Base-by-base conservation (phyloP, 306 rosid genomes). In the Pueraria montana region DNA sequence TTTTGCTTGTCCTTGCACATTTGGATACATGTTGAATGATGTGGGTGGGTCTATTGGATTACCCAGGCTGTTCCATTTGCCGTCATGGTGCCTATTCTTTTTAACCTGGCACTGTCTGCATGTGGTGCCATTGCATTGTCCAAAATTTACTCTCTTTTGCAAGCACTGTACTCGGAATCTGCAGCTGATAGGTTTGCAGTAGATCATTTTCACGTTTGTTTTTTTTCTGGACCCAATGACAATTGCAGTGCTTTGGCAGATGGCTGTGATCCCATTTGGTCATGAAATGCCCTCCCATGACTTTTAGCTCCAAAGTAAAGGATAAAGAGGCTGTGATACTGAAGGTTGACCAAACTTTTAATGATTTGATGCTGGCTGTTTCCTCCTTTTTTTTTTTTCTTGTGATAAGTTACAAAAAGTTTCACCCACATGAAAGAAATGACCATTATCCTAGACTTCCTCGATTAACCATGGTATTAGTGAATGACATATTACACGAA, bases 321-420 rank as follows among this genome's bases (percentile, higher is more conserved):
- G 79, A 61, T 82, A 87, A 85, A 82, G 75, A 74, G 32, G 50
- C 84, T 53, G 59, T 79, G 74, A 72, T 74, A 52, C 77, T 73
- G 87, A 85, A 76, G 74, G 74, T 73, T 88, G 78, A 84, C 86
- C 86, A 71, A 69, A 78, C 87, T 83, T 86, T 85, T 85, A 58
- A 83, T 83, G 88, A 85, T 85, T 79, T 87, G 85, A 84, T 90
- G 82, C 86, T 66, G 63, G 14, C n/a, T 50, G 30, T 52, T 86
- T 66, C 76, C 20, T 75, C 83, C 78, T 71, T 20, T 9, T 10
- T 66, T n/a, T 38, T 17, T 86, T 72, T 76, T 32, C 77, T 49
- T 66, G 58, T 53, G 20, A 1, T 46, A 36, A 20, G 30, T 72
- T 70, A 70, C 12, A 5, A 27, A 84, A 83, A 65, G 85, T 63